Conservation (phyloP, 163 green algal genomes). For the Trebouxiophyceae sp. region DNA sequence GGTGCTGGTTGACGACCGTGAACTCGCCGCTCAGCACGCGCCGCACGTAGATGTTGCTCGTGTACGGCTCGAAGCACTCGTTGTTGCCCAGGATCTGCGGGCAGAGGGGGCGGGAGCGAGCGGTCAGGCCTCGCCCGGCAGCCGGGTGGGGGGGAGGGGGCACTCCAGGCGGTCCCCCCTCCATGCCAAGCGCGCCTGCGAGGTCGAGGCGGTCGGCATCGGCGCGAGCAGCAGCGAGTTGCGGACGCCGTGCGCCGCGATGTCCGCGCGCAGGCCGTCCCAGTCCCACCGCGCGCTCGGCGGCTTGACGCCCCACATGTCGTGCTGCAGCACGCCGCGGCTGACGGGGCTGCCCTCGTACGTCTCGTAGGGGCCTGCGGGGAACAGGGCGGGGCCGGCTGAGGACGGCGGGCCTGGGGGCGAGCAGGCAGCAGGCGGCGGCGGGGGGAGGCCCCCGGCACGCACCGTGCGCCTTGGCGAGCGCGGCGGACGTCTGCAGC, state of each 20-base stretch:
- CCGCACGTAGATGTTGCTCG: constrained; percentile 98
- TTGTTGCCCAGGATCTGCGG: constrained; percentile 99
- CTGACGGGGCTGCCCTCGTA: constrained; percentile 88
- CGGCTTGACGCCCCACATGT: constrained; percentile 92
- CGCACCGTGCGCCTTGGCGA: constrained; percentile 74
- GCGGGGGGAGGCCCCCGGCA: too few relatives aligned
- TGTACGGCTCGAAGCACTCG: constrained; percentile 99
- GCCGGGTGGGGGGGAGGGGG: too few relatives aligned
- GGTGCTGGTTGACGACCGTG: constrained; percentile 99
- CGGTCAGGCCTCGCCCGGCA: too few relatives aligned
- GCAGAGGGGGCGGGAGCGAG: not conserved
- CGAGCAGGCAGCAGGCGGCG: too few relatives aligned
- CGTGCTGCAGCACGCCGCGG: constrained; percentile 90
- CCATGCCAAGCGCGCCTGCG: constrained; percentile 20
- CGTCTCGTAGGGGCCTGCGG: constrained; percentile 73
- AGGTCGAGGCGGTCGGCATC: constrained; percentile 97
- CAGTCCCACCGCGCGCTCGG: constrained; percentile 77
- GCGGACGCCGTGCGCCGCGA: constrained; percentile 83
- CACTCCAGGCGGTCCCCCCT: too few relatives aligned
- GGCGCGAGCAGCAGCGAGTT: constrained; percentile 97
- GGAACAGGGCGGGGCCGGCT: not conserved
- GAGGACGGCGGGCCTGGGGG: too few relatives aligned
- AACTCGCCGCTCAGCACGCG: constrained; percentile 97
- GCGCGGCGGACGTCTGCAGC: constrained; percentile 67
- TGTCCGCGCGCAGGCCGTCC: constrained; percentile 63